Evolutionary conservation across 164 flowering plant species (phyloP), one percentile per base, ranked within the genome.

Genomic region (Pachysandra terminalis): DNA sequence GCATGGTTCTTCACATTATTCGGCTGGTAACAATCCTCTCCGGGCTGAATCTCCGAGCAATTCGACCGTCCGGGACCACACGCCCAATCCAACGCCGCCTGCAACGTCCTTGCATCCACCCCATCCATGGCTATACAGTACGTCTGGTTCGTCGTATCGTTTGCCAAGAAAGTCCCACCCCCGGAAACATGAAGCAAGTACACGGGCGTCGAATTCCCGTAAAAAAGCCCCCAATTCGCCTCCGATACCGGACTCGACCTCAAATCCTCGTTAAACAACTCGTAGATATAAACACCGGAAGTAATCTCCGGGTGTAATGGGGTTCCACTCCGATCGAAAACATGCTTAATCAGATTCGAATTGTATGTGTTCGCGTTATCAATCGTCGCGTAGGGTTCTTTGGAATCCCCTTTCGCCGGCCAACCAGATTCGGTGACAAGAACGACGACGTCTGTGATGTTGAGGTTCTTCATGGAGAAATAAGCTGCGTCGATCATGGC

Each of bases 41-140:
- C 98, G 0, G 98, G 97, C 80, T 95, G 98, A 77, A 95, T 88
- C 73, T 88, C 96, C 0, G 96, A 84, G 69, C 98, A 95, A 77
- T 95, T 89, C 0, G 98, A 86, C 70, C 86, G 69, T 21, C 98
- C 98, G 6, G 96, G 97, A n/a, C 98, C 98, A 76, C 98, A 95
- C 5, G 97, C 97, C 98, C 98, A 95, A 77, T 95, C 98, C 72
- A 95, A 68, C 0, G 97, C 98, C 5, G 97, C 81, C 79, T 95
- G 98, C 82, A 95, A 67, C 9, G 85, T 84, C 83, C 64, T 85
- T 19, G 70, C 49, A 74, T 95, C 98, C 19, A 82, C 79, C 3
- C 79, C 93, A 61, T 90, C 97, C 85, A 68, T 72, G 14, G 87
- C 94, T 55, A 92, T 75, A 59, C 98, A 95, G 69, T 83, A 95